Conservation (phyloP, 2,329 filamentous ascomycete genomes). For the Alternaria arbusti region DNA sequence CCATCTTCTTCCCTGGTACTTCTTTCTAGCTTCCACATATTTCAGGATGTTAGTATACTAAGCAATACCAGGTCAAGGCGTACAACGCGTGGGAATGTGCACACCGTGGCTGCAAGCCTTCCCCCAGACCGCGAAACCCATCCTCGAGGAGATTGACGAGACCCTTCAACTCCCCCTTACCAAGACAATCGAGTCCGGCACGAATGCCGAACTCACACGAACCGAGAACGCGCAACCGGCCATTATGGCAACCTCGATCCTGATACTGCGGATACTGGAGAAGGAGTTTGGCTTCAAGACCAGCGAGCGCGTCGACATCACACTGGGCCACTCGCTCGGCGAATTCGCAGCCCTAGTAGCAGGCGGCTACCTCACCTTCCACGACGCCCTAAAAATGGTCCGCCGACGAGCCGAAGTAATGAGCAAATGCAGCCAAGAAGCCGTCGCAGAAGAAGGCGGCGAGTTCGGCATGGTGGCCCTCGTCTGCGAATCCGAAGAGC, state of each 20-base stretch:
- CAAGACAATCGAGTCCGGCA: slow-evolving; percentile 77
- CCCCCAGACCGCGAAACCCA: slow-evolving; percentile 74
- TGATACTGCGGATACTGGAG: slow-evolving; percentile 88
- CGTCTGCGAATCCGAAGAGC: slow-evolving; percentile 78
- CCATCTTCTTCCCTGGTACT: slow-evolving; percentile 49
- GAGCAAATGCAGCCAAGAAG: slow-evolving; percentile 74
- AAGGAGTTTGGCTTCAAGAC: slow-evolving; percentile 80
- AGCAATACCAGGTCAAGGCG: slow-evolving; percentile 73
- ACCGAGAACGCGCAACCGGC: slow-evolving; percentile 92
- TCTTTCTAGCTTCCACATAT: neutral
- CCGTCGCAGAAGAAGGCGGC: slow-evolving; percentile 71
- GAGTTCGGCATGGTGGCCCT: slow-evolving; percentile 95
- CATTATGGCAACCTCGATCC: slow-evolving; percentile 92
- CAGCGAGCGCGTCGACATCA: slow-evolving; percentile 75
- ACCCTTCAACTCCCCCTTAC: slow-evolving; percentile 77
- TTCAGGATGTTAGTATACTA: slow-evolving; percentile 6
- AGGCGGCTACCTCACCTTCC: slow-evolving; percentile 78
- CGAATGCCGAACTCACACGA: slow-evolving; percentile 75
- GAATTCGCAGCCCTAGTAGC: slow-evolving; percentile 92
- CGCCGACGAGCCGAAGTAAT: slow-evolving; percentile 81
- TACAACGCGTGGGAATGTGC: slow-evolving; percentile 88
- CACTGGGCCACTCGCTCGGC: slow-evolving; percentile 87
- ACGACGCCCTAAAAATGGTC: slow-evolving; percentile 79
- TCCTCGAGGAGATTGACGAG: slow-evolving; percentile 85
- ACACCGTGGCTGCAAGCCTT: slow-evolving; percentile 87